Evolutionary conservation across 129 eudicot genomes (phyloP).

Genomic region (Rutidosis leptorrhynchoides): DNA sequence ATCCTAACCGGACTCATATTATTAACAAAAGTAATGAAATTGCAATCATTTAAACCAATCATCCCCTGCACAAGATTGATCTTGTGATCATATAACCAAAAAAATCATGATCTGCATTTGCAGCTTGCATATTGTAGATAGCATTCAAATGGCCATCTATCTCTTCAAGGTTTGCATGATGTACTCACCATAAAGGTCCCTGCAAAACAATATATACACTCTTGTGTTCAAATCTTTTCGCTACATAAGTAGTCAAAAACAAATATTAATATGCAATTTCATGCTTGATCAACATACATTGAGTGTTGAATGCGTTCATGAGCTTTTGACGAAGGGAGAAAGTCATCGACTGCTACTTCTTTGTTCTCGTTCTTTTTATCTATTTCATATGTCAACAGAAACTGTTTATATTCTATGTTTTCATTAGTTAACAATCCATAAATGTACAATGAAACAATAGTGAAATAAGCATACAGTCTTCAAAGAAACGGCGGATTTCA

Average conservation of each 20-base stretch:
- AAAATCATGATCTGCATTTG: not conserved
- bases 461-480: constrained; percentile 68
- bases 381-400: constrained; percentile 33
- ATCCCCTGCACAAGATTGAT: constrained; percentile 9
- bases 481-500: constrained; percentile 93
- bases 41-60: not conserved
- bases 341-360: constrained; percentile 81
- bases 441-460: not conserved
- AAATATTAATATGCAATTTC: not conserved
- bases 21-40: constrained; percentile 11
- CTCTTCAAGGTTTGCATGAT: constrained; percentile 69
- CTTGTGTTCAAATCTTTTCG: not conserved
- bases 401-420: not conserved
- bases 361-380: constrained; percentile 97
- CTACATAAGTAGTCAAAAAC: not conserved
- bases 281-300: constrained; percentile 48
- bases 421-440: too few species aligned
- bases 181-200: constrained; percentile 94
- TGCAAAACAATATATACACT: constrained; percentile 40
- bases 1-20: not conserved
- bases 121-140: constrained; percentile 1
- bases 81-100: constrained; percentile 17
- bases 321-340: constrained; percentile 69
- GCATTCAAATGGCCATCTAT: constrained; percentile 27
- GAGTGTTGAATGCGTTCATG: constrained; percentile 81